Conservation (phyloP, 1,284 basidiomycete species). For the Marasmius oreades region DNA sequence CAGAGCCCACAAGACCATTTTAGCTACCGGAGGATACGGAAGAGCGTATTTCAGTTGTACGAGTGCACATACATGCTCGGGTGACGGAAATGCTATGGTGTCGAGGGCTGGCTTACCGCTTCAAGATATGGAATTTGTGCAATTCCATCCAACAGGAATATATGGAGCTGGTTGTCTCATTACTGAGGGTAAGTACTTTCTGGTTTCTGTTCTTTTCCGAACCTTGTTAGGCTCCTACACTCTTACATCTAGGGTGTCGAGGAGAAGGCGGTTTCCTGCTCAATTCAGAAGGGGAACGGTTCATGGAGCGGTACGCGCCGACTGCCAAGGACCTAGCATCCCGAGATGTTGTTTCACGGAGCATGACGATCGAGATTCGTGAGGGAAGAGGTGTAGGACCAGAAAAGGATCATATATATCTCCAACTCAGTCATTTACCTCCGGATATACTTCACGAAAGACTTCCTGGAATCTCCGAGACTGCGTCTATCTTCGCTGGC, state of each 20-base stretch:
- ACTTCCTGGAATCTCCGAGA: constrained; percentile 99
- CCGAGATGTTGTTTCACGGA: constrained; percentile 98
- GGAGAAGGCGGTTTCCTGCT: constrained; percentile 99
- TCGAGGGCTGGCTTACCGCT: constrained; percentile 94
- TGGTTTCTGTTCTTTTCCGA: neutral
- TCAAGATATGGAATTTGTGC: constrained; percentile 98
- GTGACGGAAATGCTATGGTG: constrained; percentile 99
- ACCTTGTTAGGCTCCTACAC: neutral
- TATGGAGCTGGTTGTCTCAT: constrained; percentile 99
- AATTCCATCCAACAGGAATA: constrained; percentile 99
- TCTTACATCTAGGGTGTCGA: constrained; percentile 76
- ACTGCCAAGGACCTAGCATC: constrained; percentile 99
- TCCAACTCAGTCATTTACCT: constrained; percentile 97
- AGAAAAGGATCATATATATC: constrained; percentile 96
- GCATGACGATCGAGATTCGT: constrained; percentile 98
- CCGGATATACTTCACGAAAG: constrained; percentile 96
- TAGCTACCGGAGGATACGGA: constrained; percentile 98
- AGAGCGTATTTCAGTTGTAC: constrained; percentile 99
- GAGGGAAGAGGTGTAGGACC: constrained; percentile 99
- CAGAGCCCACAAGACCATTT: constrained; percentile 96
- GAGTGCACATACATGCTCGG: constrained; percentile 97
- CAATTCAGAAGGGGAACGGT: constrained; percentile 98
- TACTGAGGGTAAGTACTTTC: constrained; percentile 73
- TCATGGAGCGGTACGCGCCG: constrained; percentile 99
- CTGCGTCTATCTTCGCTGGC: constrained; percentile 97